A percentile compares a stretch with the other conserved stretches of the same genome.
Conservation (phyloP, 305 asterid species). For the Coffea humblotiana region DNA sequence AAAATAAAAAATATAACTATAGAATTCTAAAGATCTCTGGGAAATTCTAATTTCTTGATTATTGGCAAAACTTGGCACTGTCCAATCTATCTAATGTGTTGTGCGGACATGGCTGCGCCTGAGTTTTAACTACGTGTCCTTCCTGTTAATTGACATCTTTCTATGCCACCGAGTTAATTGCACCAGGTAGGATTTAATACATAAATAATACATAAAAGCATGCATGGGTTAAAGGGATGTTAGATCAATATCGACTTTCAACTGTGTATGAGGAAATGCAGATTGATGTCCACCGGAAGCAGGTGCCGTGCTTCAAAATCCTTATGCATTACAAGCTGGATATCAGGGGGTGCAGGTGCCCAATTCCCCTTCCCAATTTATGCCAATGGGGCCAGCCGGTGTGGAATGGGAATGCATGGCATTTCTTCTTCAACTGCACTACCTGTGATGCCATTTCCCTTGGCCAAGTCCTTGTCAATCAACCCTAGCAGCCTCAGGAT, state of each 20-base stretch:
- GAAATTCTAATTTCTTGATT: not conserved
- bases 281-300: not conserved
- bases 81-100: not conserved
- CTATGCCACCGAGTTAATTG: not conserved
- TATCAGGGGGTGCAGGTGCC: not conserved
- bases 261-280: not conserved
- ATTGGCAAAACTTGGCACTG: not conserved
- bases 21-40: too few relatives aligned
- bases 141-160: not conserved
- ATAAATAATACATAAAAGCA: not conserved
- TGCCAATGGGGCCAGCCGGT: not conserved
- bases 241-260: not conserved
- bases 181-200: not conserved
- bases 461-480: constrained; percentile 1
- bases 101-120: not conserved
- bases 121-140: not conserved
- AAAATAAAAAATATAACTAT: too few relatives aligned
- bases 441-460: constrained; percentile 1
- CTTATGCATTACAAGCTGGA: not conserved
- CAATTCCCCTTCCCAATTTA: not conserved
- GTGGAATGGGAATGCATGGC: constrained; percentile 7
- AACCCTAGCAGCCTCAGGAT: not conserved
- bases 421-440: not conserved
- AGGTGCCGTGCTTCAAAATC: constrained; percentile 1
- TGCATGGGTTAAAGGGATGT: not conserved